These are phyloP conservation scores for Malus orientalis DNA, from an alignment of 306 rosid genomes.

Conservation along the genomic window DNA sequence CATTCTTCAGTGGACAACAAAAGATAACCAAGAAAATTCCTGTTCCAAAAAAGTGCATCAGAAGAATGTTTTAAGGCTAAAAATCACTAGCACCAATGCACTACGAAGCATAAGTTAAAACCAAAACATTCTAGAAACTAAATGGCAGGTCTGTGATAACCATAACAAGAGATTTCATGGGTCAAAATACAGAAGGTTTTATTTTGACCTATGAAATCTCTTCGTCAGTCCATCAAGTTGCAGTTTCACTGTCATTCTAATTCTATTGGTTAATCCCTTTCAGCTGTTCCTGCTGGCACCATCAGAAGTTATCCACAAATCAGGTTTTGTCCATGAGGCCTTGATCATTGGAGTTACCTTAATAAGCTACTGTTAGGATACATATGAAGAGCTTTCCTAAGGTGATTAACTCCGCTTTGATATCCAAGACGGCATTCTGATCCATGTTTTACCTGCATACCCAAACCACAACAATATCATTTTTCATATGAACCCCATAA, in stretches of 20 bases:
- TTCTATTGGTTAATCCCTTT: background rate
- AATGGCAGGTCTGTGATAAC: background rate
- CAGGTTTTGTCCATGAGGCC: background rate
- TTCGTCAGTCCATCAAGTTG: background rate
- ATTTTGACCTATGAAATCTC: background rate
- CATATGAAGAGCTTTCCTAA: slow-evolving; percentile 76
- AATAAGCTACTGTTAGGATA: slow-evolving; percentile 63
- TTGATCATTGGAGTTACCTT: slow-evolving; percentile 41
- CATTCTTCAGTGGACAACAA: slow-evolving; percentile 52
- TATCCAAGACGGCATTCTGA: slow-evolving; percentile 46
- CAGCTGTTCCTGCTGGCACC: background rate
- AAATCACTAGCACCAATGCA: background rate
- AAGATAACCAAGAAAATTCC: slow-evolving; percentile 89
- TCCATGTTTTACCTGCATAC: slow-evolving; percentile 55
- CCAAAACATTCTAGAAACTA: background rate
- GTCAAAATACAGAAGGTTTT: background rate
- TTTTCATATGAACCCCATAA: background rate
- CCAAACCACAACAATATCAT: background rate
- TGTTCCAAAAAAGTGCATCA: slow-evolving; percentile 33
- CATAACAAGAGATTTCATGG: background rate
- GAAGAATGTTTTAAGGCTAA: background rate
- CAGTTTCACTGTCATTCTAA: background rate
- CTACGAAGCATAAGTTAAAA: background rate
- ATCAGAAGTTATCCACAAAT: background rate
- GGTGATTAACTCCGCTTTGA: slow-evolving; percentile 61